phyloP scores from a whole-genome alignment of 345 rosid genomes.

The Eutrema yunnanense region DNA sequence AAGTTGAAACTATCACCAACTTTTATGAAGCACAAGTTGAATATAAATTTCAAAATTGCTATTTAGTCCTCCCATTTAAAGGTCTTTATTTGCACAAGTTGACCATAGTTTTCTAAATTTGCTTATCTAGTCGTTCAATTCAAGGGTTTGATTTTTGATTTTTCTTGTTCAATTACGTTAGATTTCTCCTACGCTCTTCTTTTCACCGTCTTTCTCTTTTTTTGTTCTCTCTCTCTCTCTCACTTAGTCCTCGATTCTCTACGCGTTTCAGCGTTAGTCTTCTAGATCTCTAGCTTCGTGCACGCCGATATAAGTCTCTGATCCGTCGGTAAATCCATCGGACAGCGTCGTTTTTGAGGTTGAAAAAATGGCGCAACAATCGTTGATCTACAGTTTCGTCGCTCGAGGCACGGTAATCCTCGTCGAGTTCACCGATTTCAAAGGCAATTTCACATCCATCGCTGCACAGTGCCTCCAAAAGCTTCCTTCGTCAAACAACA shows the following conservation, averaged over 20 bases:
- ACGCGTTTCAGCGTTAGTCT: slow-evolving; percentile 32
- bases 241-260: slow-evolving; percentile 18
- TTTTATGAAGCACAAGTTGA: slow-evolving; percentile 3
- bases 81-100: not conserved
- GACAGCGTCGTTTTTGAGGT: not conserved
- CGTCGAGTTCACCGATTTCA: slow-evolving; percentile 66
- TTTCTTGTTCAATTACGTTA: slow-evolving; percentile 5
- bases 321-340: not conserved
- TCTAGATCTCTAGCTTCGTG: slow-evolving; percentile 17
- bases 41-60: not conserved
- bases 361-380: slow-evolving; percentile 55
- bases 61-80: not conserved
- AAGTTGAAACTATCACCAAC: slow-evolving; percentile 18
- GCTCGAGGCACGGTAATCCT: slow-evolving; percentile 69
- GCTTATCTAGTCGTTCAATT: not conserved
- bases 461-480: slow-evolving; percentile 73
- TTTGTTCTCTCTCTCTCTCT: not conserved
- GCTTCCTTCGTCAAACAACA: slow-evolving; percentile 65
- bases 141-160: slow-evolving; percentile 5
- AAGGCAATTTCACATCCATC: slow-evolving; percentile 66
- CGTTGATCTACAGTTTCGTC: slow-evolving; percentile 72
- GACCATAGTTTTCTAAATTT: not conserved
- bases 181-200: not conserved
- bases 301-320: slow-evolving; percentile 15
- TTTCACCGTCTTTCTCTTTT: not conserved